Evolutionary conservation across 169 alveolate genomes (phyloP), one percentile per base, ranked within the genome.

Genomic region (Cryptosporidium canis): DNA sequence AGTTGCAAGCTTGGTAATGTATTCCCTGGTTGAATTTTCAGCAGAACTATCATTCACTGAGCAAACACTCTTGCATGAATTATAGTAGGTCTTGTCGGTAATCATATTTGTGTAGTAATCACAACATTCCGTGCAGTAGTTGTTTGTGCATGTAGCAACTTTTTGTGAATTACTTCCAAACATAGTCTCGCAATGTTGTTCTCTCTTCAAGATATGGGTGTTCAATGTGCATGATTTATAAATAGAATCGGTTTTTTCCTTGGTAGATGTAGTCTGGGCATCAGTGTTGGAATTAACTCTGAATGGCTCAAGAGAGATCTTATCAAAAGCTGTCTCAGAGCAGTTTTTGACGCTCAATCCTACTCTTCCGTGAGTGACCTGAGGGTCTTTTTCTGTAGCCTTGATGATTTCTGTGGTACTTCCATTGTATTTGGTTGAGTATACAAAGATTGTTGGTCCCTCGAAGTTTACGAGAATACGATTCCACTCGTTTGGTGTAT

Each of bases 111-210:
- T 91, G 48, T 87, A 90, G 41, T 83, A 91, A 53, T 83, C 66
- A 83, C 94, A 91, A 39, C 94, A 91, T 58, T 87, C 91, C 29
- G 92, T 16, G 63, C 94, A 91, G 85, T 83, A 91, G 77, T 90
- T 83, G 39, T 41, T 47, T 3, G 82, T 51, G 61, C 94, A 91
- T 24, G 83, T 63, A 12, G 35, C 12, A 18, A 68, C 91, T 53
- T 83, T 64, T 37, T 58, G 87, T 24, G 47, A 24, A 11, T 83
- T 43, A 21, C 56, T 27, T 61, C 66, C 68, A 18, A n/a, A 66
- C 67, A 83, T 84, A 83, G 90, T 85, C n/a, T 72, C 77, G 39
- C 56, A 65, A 61, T 91, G 91, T 37, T 83, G 83, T 16, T 91
- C 85, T 70, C 93, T 67, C 70, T 92, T 83, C 39, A 67, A 37